Evolutionary conservation across 2,329 filamentous ascomycete species (phyloP), one percentile per base, ranked within the genome.

Genomic region (Ophiosphaerella korrae): DNA sequence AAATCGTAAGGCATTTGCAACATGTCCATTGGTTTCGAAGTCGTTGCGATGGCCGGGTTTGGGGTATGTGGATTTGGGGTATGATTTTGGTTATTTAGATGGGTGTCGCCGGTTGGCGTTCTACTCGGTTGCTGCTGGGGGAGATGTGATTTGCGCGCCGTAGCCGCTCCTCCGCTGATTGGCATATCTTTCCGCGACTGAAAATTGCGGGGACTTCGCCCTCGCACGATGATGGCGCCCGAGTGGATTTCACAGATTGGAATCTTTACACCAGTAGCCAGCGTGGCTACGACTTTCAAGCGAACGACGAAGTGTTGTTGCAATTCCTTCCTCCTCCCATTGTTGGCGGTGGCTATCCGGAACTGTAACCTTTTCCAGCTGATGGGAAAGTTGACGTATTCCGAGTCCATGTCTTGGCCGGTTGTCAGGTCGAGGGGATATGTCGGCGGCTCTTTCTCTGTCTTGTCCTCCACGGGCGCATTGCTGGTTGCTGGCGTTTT

Each of bases 251-350:
- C 92, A 44, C 88, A 89, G 44, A 97, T 82, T 7, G 90, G 83
- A 31, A 91, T 83, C 73, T 92, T 96, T 31, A 82, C 82, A n/a
- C 91, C 91, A 53, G 90, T 94, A 1, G 90, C 84, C 42, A 97
- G 77, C 0, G 90, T 94, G 13, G 88, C 92, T 57, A 92, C 80
- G 8, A 96, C 87, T 73, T 93, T 96, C 44, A 97, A 78, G 57
- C 92, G 88, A 50, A 97, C 82, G 9, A 96, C 87, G 73, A 97
- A 97, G 76, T 97, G 93, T 70, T 97, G 93, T 71, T 97, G 93
- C 39, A 97, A 82, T 72, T 97, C 93, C 77, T 96, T 96, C 56
- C 93, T 83, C 53, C 93, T 86, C 9, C 93, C 93, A 71, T 97
- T 97, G 76, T 97, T 97, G 49, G 93, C 93, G 7, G 93, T 97